Conservation (phyloP, 495 filamentous ascomycete genomes). For the Xylaria scruposa region DNA sequence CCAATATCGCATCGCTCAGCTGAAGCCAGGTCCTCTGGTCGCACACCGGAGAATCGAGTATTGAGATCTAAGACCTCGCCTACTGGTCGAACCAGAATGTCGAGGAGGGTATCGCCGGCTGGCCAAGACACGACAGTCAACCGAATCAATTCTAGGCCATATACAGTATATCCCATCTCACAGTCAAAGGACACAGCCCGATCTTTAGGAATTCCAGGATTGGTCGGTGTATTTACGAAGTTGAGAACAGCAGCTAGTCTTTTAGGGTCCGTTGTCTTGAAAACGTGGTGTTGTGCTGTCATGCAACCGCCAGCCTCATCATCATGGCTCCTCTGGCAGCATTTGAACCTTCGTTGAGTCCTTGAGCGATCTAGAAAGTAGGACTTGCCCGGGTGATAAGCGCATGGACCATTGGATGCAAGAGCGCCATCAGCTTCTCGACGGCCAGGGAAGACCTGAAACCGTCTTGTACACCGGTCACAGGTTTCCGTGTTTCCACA, state of each 20-base stretch:
- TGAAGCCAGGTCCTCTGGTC: constrained; percentile 70
- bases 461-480: constrained; percentile 83
- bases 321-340: constrained; percentile 76
- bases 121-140: constrained; percentile 90
- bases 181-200: constrained; percentile 84
- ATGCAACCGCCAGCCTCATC: constrained; percentile 72
- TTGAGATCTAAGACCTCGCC: constrained; percentile 91
- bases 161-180: constrained; percentile 94
- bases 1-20: constrained; percentile 65
- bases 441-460: constrained; percentile 91
- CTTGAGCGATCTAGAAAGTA: constrained; percentile 59
- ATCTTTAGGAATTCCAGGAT: constrained; percentile 51
- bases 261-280: constrained; percentile 79
- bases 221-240: constrained; percentile 76
- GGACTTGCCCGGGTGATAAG: constrained; percentile 74
- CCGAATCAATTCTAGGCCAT: constrained; percentile 86
- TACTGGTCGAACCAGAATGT: constrained; percentile 83
- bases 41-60: constrained; percentile 85
- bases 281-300: constrained; percentile 75
- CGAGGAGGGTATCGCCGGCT: constrained; percentile 71
- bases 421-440: constrained; percentile 80
- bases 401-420: constrained; percentile 76
- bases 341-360: constrained; percentile 66
- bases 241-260: constrained; percentile 78
- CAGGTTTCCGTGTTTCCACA: constrained; percentile 83